Percentiles rank a stretch among this genome's conserved stretches.
Conservation (phyloP, 371 early-diverging fungal genomes). For the Smittium culicis region DNA sequence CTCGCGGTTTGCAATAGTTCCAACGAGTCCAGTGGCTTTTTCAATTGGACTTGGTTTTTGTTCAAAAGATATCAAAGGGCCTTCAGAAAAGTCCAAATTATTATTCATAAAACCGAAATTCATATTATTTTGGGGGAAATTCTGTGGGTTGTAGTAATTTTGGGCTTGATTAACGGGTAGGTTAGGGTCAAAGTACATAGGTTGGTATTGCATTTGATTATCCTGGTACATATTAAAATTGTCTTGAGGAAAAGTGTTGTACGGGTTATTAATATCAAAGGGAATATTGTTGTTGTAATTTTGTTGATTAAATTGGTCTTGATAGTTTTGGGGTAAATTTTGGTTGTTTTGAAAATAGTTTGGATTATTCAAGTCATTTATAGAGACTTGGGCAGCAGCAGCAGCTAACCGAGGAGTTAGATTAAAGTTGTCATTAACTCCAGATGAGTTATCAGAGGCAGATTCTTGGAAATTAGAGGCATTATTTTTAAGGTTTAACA, state of each 20-base stretch:
- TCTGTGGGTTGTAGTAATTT: neutral
- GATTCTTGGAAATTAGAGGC: neutral
- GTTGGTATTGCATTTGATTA: neutral
- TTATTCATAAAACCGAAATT: slow-evolving; percentile 19
- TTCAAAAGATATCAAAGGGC: slow-evolving; percentile 30
- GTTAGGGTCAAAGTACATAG: neutral
- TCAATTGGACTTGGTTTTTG: slow-evolving; percentile 33
- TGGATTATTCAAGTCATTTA: neutral
- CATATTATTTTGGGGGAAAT: slow-evolving; percentile 18
- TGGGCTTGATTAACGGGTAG: neutral
- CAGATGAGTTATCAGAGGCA: neutral
- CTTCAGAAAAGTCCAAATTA: slow-evolving; percentile 15
- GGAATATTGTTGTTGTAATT: neutral
- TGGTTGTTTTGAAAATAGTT: neutral
- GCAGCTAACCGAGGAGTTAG: neutral
- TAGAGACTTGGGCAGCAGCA: neutral
- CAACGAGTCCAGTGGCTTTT: slow-evolving; percentile 30
- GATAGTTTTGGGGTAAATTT: neutral
- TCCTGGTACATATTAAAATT: neutral
- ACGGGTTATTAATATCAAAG: neutral
- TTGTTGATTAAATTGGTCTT: neutral
- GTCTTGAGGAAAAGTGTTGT: neutral
- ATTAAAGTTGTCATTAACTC: neutral
- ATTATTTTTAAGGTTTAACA: neutral
- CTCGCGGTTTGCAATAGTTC: slow-evolving; percentile 33